Evolutionary conservation across 164 flowering plant species (phyloP), one percentile per base, ranked within the genome.

Genomic region (Platanus orientalis): DNA sequence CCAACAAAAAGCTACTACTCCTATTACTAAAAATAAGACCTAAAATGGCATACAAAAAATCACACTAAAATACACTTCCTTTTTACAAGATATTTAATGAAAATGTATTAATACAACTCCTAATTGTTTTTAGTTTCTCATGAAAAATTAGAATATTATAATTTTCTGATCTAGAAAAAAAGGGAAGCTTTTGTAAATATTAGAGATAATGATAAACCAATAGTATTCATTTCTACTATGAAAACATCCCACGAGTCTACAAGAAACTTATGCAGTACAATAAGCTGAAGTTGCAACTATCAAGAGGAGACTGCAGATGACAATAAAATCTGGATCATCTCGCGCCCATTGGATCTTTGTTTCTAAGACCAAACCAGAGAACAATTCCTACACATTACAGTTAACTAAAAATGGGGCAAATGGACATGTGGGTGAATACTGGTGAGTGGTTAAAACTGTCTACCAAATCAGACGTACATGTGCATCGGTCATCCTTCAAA

Each of bases 281-380:
- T 88, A 91, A 50, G 99, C 96, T 52, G 84, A 69, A 56, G 91
- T 78, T 61, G 97, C 79, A 82, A 90, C 94, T 12, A 74, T 70
- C 72, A 95, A 75, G 66, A 95, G 97, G 65, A 95, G 82, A 74
- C 92, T 86, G 82, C 89, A 83, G 69, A 90, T 88, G 30, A 95
- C 99, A 76, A 90, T 81, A 84, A 95, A 95, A 47, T 97, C 99
- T 60, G 99, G 99, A 79, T 95, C 99, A 75, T 95, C 99, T 57
- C 99, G 97, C 65, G 99, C 99, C 99, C 99, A 95, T 66, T 95
- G 99, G 69, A 92, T 95, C 83, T 95, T 95, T 58, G 99, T 95
- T 84, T 95, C 99, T 95, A 92, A 76, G 32, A 71, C 2, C 36
- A 74, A 69, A 60, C 58, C 28, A 39, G 68, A 58, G 52, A 50